phyloP scores from a whole-genome alignment of 768 basidiomycete genomes.

The Tylopilus sp. region DNA sequence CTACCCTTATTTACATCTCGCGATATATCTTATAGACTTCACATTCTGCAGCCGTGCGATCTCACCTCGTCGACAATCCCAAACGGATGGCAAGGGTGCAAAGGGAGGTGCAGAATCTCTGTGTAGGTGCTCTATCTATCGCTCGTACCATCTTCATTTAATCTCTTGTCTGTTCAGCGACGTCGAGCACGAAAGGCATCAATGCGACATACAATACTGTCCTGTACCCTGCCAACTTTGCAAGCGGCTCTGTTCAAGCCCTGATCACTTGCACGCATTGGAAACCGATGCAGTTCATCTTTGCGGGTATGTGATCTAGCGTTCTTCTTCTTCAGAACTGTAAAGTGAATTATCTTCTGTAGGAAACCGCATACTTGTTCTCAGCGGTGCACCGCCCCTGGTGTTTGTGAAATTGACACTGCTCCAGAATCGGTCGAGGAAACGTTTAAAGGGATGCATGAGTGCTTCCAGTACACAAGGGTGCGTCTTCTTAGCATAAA shows the following conservation, averaged over 20 bases:
- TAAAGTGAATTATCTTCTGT: conserved; percentile 8
- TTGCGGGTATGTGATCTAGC: conserved; percentile 46
- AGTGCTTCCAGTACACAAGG: conserved; percentile 63
- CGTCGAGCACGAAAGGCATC: conserved; percentile 42
- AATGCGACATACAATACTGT: conserved; percentile 49
- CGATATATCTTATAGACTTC: not conserved
- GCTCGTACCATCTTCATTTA: not conserved
- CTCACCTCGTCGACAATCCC: conserved; percentile 28
- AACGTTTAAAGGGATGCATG: conserved; percentile 56
- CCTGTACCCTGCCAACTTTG: conserved; percentile 55
- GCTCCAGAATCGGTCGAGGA: conserved; percentile 55
- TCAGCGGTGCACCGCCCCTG: conserved; percentile 40
- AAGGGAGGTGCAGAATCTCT: conserved; percentile 39
- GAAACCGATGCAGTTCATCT: conserved; percentile 42
- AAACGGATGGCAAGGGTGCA: conserved; percentile 37
- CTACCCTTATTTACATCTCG: not conserved
- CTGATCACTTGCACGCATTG: conserved; percentile 52
- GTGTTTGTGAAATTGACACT: conserved; percentile 57
- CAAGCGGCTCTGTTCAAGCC: conserved; percentile 44
- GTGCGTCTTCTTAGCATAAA: conserved; percentile 25
- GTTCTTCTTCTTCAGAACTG: not conserved
- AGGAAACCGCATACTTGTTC: conserved; percentile 48
- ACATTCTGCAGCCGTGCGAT: conserved; percentile 38
- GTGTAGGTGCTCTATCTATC: conserved; percentile 30
- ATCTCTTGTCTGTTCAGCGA: conserved; percentile 36